These are phyloP conservation scores for Nannizziopsis barbatae DNA, from an alignment of 2,329 filamentous ascomycete species.

Conservation along the genomic window DNA sequence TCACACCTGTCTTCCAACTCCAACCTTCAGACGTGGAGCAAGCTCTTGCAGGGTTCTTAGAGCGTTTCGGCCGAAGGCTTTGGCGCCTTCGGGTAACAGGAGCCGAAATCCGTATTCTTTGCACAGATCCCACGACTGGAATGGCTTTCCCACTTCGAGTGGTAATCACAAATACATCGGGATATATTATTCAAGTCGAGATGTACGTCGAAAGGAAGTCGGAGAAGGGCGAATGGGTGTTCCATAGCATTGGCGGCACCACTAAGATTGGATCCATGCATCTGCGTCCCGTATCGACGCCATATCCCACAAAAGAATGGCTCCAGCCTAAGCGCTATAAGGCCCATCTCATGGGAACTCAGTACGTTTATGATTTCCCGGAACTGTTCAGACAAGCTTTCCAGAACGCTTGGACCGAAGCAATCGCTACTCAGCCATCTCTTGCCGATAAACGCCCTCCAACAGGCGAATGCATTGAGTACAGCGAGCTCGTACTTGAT, in stretches of 20 bases:
- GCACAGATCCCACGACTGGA: constrained; percentile 77
- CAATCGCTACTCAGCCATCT: constrained; percentile 59
- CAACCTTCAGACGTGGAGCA: constrained; percentile 82
- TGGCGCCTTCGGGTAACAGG: constrained; percentile 95
- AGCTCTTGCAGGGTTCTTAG: constrained; percentile 86
- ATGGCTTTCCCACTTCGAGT: constrained; percentile 85
- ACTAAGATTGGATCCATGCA: constrained; percentile 95
- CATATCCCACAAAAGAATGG: constrained; percentile 97
- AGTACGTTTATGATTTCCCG: constrained; percentile 99
- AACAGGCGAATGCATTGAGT: constrained; percentile 83
- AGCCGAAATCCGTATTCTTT: constrained; percentile 96
- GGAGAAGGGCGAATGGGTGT: constrained; percentile 95
- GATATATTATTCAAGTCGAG: constrained; percentile 95
- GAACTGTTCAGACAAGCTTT: constrained; percentile 97
- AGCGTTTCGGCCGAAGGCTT: constrained; percentile 85
- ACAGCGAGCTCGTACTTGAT: constrained; percentile 87
- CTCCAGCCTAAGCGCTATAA: constrained; percentile 98
- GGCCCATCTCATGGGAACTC: constrained; percentile 96
- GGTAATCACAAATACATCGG: constrained; percentile 95
- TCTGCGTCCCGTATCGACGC: constrained; percentile 75
- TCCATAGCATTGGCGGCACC: constrained; percentile 92
- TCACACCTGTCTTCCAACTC: constrained; percentile 90
- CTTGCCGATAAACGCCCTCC: constrained; percentile 72
- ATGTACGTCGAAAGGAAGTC: constrained; percentile 96
- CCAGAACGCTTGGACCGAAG: constrained; percentile 83